A percentile compares a stretch with the other conserved stretches of the same genome.
phyloP scores from a whole-genome alignment of 2,329 filamentous ascomycete species.

The Aspergillus cejpii region DNA sequence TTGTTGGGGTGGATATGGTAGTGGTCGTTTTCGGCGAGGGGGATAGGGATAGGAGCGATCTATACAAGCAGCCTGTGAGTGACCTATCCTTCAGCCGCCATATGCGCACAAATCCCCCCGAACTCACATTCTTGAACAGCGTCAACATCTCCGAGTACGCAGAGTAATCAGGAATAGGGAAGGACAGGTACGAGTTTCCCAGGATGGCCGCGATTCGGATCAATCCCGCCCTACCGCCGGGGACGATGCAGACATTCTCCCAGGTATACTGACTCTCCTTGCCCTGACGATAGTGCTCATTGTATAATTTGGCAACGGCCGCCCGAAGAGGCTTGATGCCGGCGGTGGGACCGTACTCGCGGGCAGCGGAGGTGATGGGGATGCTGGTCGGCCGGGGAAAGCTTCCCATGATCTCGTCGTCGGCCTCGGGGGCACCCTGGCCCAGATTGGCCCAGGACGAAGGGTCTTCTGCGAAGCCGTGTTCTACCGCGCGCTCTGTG shows the following conservation, averaged over 20 bases:
- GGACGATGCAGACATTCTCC: conserved; percentile 97
- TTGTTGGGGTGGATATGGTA: conserved; percentile 93
- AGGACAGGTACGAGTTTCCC: conserved; percentile 84
- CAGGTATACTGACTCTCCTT: conserved; percentile 88
- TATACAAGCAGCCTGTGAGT: conserved; percentile 27
- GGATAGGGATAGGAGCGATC: conserved; percentile 82
- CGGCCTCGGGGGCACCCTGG: conserved; percentile 88
- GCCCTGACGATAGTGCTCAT: conserved; percentile 80
- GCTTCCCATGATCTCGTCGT: conserved; percentile 84
- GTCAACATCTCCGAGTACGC: conserved; percentile 97
- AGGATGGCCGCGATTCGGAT: conserved; percentile 92
- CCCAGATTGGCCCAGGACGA: conserved; percentile 86
- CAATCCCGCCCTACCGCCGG: conserved; percentile 82
- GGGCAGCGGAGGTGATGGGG: conserved; percentile 66
- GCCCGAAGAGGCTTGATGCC: conserved; percentile 86
- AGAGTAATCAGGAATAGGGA: conserved; percentile 93
- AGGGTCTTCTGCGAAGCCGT: conserved; percentile 78
- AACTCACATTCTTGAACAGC: conserved; percentile 69
- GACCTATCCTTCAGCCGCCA: not conserved
- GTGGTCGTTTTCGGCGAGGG: conserved; percentile 73
- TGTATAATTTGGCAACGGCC: conserved; percentile 87
- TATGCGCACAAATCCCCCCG: not conserved
- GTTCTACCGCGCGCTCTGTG: conserved; percentile 66
- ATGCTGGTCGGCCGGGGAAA: conserved; percentile 75
- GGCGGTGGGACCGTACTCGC: conserved; percentile 90